Evolutionary conservation across 164 flowering plant species (phyloP).

Genomic region (Brasenia schreberi): DNA sequence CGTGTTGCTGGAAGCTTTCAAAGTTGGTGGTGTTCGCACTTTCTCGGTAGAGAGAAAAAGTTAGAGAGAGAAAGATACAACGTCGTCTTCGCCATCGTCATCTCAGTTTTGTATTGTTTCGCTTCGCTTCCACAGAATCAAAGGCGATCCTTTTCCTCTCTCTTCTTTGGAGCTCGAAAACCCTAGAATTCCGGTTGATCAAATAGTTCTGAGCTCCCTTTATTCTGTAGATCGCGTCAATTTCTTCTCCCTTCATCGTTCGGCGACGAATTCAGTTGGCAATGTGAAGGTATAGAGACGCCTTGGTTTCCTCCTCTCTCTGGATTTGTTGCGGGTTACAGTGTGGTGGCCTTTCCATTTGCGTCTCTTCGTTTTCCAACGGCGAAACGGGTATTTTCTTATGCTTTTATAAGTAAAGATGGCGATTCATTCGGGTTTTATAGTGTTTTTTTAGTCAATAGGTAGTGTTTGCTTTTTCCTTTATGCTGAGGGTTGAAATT

Average conservation of each 20-base stretch:
- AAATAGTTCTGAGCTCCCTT: background rate
- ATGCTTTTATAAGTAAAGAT: background rate
- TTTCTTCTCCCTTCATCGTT: background rate
- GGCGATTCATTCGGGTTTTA: background rate
- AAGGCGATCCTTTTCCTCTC: background rate
- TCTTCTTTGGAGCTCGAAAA: background rate
- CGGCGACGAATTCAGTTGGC: background rate
- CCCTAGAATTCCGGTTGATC: background rate
- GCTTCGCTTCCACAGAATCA: background rate
- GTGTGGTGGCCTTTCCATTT: background rate
- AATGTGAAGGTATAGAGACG: background rate
- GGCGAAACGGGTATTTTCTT: background rate
- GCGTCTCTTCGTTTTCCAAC: background rate
- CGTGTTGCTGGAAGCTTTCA: slow-evolving; percentile 1
- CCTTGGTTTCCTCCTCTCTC: background rate
- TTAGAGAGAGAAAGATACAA: background rate
- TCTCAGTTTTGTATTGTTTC: background rate
- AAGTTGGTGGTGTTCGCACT: background rate
- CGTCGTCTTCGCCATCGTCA: background rate
- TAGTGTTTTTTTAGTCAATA: background rate
- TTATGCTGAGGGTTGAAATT: no score
- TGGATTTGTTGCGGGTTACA: background rate
- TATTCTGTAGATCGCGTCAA: background rate
- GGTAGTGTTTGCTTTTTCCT: background rate
- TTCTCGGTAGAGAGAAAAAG: background rate